Base-by-base conservation (phyloP, 495 filamentous ascomycete species). In the Penicillium simplicissimum region DNA sequence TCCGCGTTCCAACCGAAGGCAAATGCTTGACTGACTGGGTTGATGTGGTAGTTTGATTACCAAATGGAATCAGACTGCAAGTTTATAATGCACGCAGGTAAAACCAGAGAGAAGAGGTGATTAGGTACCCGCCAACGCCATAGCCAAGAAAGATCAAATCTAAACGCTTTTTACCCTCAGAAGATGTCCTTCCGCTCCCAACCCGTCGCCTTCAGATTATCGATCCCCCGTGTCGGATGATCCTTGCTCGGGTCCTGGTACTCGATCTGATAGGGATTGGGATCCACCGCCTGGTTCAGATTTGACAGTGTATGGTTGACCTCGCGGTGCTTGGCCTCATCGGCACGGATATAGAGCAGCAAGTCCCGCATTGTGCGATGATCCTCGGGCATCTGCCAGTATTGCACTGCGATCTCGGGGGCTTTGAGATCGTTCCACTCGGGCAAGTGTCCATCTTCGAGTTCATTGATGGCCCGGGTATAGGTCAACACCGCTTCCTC, bases 401-500 rank as follows among this genome's bases (percentile, higher is more conserved):
- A 98, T 42, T 81, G 76, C 17, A 96, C 78, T 0, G 95, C 96
- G 58, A 98, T 90, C 57, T 96, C 90, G 10, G 95, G 95, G 15
- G 93, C 91, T 51, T 85, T 71, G 65, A 96, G 84, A 8, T 86
- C 81, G 23, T 86, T 78, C 94, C 96, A 98, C 64, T 87, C 84
- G 0, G 92, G 92, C 8, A 98, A 81, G 58, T 84, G 85, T 28
- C 93, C 94, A 3, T 82, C 80, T 45, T 98, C 96, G 11, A 98
- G 81, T 65, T 98, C 96, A 33, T 83, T 71, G 67, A 98, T 91
- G 58, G 88, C 88, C 9, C 92, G 86, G 0, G 92, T 92, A 78
- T 98, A 98, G 3, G 96, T 98, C 66, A 96, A 84, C 4, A 97
- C 93, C 1, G 96, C 96, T 68, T 98, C 95, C 74, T 98, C 95